Percentiles rank a stretch among this genome's conserved stretches.
Conservation (phyloP, 306 rosid species). For the Benincasa hispida region DNA sequence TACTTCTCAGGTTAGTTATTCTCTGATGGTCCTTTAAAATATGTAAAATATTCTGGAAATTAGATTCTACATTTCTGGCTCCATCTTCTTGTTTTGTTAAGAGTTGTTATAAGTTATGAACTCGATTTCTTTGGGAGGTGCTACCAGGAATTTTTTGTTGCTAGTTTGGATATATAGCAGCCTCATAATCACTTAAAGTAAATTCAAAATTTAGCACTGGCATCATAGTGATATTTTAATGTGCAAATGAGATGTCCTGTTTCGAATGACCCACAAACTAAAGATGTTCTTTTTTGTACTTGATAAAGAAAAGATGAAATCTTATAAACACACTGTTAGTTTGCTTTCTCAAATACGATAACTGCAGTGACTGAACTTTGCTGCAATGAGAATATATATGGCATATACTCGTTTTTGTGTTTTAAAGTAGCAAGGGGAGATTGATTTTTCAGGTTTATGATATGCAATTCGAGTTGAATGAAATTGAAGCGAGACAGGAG, state of each 20-base stretch:
- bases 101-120: background rate
- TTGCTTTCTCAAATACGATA: background rate
- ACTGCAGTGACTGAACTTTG: background rate
- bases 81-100: no score
- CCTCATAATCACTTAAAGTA: background rate
- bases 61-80: no score
- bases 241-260: background rate
- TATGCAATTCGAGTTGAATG: conserved; percentile 91
- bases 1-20: conserved; percentile 55
- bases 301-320: background rate
- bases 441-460: conserved; percentile 71
- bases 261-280: background rate
- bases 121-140: background rate
- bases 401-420: background rate
- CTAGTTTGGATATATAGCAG: background rate
- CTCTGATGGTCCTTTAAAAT: background rate
- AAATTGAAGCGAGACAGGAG: conserved; percentile 92
- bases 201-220: background rate
- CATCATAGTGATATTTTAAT: background rate
- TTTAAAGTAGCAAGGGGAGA: background rate
- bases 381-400: background rate
- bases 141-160: background rate
- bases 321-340: background rate
- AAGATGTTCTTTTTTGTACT: background rate
- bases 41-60: background rate